Evolutionary conservation across 2,329 filamentous ascomycete genomes (phyloP).

Genomic region (Aciculosporium take): DNA sequence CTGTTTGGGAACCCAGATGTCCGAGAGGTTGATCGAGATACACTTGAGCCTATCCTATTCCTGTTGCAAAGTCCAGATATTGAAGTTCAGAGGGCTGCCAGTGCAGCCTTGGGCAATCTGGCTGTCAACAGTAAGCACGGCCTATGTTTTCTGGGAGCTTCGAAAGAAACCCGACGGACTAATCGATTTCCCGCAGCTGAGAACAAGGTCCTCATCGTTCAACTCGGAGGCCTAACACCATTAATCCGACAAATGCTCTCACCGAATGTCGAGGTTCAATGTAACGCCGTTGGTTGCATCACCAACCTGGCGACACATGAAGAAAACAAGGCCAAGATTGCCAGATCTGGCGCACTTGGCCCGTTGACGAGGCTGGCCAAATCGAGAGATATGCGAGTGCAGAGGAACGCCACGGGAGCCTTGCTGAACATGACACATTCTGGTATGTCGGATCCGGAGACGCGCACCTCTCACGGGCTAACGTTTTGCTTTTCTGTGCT

Average conservation of each 20-base stretch:
- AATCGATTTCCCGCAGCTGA: constrained; percentile 55
- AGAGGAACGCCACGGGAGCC: constrained; percentile 91
- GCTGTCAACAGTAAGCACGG: constrained; percentile 75
- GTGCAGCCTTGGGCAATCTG: constrained; percentile 86
- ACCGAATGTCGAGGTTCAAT: constrained; percentile 94
- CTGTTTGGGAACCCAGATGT: constrained; percentile 51
- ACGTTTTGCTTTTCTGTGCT: constrained; percentile 2
- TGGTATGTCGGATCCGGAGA: constrained; percentile 38
- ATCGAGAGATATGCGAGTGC: constrained; percentile 96
- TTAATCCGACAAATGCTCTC: constrained; percentile 98
- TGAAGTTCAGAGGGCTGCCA: constrained; percentile 91
- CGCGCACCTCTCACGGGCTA: background rate
- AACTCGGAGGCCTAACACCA: constrained; percentile 76
- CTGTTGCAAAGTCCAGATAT: constrained; percentile 90
- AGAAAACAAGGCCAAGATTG: constrained; percentile 98
- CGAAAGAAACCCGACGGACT: background rate
- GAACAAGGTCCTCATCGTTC: constrained; percentile 94
- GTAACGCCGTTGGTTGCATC: constrained; percentile 97
- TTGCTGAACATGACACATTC: constrained; percentile 99
- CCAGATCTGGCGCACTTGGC: constrained; percentile 79
- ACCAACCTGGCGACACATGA: constrained; percentile 97
- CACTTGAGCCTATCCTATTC: constrained; percentile 89
- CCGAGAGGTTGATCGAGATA: constrained; percentile 85
- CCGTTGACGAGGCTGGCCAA: constrained; percentile 86
- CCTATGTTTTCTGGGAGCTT: background rate